Evolutionary conservation across 1,284 basidiomycete genomes (phyloP).

Genomic region (Ustilago lituana): DNA sequence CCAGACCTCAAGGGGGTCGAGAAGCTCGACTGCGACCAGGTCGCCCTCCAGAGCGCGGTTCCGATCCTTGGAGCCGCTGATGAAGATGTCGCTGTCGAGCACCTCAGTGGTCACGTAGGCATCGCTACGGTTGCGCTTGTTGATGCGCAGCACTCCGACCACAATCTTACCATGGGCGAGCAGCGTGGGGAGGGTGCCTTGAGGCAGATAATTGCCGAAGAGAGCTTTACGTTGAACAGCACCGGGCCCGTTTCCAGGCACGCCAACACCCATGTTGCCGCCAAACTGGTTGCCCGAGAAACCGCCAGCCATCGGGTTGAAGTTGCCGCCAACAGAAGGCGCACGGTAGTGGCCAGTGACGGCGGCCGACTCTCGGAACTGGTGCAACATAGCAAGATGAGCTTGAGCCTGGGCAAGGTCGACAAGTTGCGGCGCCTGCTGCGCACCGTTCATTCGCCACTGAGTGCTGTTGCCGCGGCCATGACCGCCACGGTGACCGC

Average conservation of each 20-base stretch:
- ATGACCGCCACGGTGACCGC: conserved; percentile 41
- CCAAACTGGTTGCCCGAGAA: conserved; percentile 41
- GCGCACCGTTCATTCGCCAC: conserved; percentile 52
- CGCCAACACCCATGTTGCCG: conserved; percentile 73
- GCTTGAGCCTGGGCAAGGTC: conserved; percentile 75
- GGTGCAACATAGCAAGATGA: conserved; percentile 92
- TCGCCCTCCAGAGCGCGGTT: conserved; percentile 98
- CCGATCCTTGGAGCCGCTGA: conserved; percentile 90
- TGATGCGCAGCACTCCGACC: conserved; percentile 94
- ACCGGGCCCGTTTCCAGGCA: conserved; percentile 36
- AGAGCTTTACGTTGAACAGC: conserved; percentile 95
- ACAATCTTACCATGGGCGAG: conserved; percentile 98
- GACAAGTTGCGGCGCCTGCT: conserved; percentile 37
- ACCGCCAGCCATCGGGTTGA: conserved; percentile 79
- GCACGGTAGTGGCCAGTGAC: conserved; percentile 96
- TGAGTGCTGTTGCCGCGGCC: conserved; percentile 44
- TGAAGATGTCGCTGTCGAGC: conserved; percentile 95
- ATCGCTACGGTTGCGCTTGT: conserved; percentile 98
- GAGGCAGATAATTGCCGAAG: conserved; percentile 97
- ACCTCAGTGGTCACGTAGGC: conserved; percentile 99
- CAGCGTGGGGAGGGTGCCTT: conserved; percentile 94
- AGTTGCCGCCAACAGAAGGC: conserved; percentile 95
- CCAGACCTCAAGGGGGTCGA: conserved; percentile 88
- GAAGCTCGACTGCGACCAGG: conserved; percentile 95
- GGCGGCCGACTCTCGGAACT: conserved; percentile 77